A percentile compares a stretch with the other conserved stretches of the same genome.
phyloP scores from a whole-genome alignment of 75 land plant genomes.

The Selaginella tamariscina region DNA sequence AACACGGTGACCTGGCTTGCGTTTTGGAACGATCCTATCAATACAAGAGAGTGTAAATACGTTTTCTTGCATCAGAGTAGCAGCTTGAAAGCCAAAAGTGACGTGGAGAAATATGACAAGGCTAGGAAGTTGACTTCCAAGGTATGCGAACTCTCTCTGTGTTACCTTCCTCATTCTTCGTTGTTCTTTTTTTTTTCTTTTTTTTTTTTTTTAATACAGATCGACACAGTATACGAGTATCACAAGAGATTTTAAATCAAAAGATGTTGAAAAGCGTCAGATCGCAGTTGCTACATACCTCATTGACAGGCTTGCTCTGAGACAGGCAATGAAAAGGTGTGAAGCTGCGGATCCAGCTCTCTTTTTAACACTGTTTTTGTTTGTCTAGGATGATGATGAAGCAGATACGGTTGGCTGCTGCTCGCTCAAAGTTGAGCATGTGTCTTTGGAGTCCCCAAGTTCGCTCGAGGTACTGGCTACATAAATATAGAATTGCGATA shows the following conservation, averaged over 20 bases:
- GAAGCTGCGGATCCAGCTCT: background rate
- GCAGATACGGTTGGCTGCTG: constrained; percentile 99
- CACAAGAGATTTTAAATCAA: constrained; percentile 55
- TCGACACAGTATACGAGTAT: constrained; percentile 48
- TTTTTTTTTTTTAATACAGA: constrained; percentile 32
- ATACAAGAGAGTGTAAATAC: constrained; percentile 81
- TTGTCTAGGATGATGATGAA: constrained; percentile 89
- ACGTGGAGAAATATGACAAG: constrained; percentile 97
- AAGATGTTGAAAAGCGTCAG: constrained; percentile 53
- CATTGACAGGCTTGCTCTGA: constrained; percentile 91
- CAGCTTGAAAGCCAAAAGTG: constrained; percentile 93
- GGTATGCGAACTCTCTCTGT: background rate
- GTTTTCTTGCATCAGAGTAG: constrained; percentile 95
- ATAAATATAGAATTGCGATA: too few species aligned
- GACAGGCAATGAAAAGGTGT: constrained; percentile 98
- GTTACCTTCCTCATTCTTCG: too few species aligned
- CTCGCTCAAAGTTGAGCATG: constrained; percentile 94
- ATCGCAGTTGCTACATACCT: constrained; percentile 98
- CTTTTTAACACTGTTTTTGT: background rate
- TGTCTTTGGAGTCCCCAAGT: constrained; percentile 51
- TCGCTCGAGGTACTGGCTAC: constrained; percentile 64
- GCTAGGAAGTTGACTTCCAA: constrained; percentile 40
- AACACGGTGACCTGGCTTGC: constrained; percentile 98
- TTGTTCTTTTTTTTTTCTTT: background rate
- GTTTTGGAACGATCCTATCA: constrained; percentile 97